phyloP scores from a whole-genome alignment of 2,329 filamentous ascomycete genomes.

The Aaosphaeria arxii region DNA sequence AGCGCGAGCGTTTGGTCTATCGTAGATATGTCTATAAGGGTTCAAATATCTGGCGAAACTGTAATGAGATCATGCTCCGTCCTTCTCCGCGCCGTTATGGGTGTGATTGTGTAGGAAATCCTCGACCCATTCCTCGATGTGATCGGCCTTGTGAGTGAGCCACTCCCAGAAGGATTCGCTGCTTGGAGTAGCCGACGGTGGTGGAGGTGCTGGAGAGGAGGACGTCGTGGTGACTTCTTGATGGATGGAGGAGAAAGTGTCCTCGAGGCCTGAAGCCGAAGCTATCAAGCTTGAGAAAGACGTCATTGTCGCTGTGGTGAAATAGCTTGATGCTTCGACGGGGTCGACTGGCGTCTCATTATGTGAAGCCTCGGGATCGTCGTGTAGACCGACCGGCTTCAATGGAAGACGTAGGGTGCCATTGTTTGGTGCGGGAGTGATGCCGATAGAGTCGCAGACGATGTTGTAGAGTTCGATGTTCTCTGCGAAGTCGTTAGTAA shows the following conservation, averaged over 20 bases:
- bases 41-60: too few species aligned
- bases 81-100: too few species aligned
- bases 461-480: conserved; percentile 96
- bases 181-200: conserved; percentile 6
- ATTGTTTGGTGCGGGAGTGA: conserved; percentile 76
- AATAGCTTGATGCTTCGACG: conserved; percentile 8
- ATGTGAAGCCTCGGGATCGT: conserved; percentile 43
- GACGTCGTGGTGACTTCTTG: conserved; percentile 8
- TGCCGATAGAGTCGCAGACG: conserved; percentile 79
- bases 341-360: conserved; percentile 57
- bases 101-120: conserved; percentile 26
- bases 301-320: conserved; percentile 15
- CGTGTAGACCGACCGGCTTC: conserved; percentile 60
- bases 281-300: conserved; percentile 20
- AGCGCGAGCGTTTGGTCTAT: too few species aligned
- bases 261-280: conserved; percentile 20
- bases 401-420: conserved; percentile 77
- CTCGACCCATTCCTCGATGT: conserved; percentile 35
- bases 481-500: conserved; percentile 53
- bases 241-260: conserved; percentile 5
- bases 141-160: conserved; percentile 34
- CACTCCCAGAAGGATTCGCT: conserved; percentile 35
- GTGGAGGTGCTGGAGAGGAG: conserved; percentile 13
- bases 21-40: too few species aligned
- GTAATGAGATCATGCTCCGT: too few species aligned